Base-by-base conservation (phyloP, 2,329 filamentous ascomycete species). In the Elsinoe australis region DNA sequence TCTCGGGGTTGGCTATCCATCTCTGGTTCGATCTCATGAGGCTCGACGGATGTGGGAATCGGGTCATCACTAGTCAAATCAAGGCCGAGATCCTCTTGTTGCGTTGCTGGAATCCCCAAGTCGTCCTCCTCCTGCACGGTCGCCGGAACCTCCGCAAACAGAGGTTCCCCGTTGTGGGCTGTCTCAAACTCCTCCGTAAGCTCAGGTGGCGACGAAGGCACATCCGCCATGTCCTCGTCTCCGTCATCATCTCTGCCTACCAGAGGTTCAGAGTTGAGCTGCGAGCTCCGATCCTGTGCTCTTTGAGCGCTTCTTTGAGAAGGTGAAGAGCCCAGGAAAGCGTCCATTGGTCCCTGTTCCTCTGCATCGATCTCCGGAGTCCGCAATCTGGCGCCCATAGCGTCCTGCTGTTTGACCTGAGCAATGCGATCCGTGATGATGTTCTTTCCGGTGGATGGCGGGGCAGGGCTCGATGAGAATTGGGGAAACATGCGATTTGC, bases 401-500 rank as follows among this genome's bases (percentile, higher is more conserved):
- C 53, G 12, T 58, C 57, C 6, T 56, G 32, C 19, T 55, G 54
- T 4, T 53, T 47, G 6, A 49, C 50, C 44, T 64, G 60, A 45
- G 60, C 54, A 28, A 65, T 51, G 4, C 57, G 33, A 29, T 49
- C 55, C 42, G 58, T 56, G 6, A 54, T 49, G 12, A 54, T 47
- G 26, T 35, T 52, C 46, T 50, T 53, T 18, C 58, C 28, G 55
- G 60, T 21, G 53, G 56, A 51, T 58, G 52, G 55, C 10, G 47
- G 52, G 10, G 53, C 45, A 22, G 73, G 69, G 53, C 74, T 82
- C 1, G 80, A 82, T 22, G 72, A 72, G 19, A 89, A 71, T 15
- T 82, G 78, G 1, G 83, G 73, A 55, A 88, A 90, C 53, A 90
- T 70, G 0, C 73, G 73, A 4, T 78, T 75, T 18, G 75, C 76